Percentiles rank a stretch among this genome's conserved stretches.
These are phyloP conservation scores for Ophiostoma australiae DNA, from an alignment of 2,329 filamentous ascomycete species.

Conservation along the genomic window DNA sequence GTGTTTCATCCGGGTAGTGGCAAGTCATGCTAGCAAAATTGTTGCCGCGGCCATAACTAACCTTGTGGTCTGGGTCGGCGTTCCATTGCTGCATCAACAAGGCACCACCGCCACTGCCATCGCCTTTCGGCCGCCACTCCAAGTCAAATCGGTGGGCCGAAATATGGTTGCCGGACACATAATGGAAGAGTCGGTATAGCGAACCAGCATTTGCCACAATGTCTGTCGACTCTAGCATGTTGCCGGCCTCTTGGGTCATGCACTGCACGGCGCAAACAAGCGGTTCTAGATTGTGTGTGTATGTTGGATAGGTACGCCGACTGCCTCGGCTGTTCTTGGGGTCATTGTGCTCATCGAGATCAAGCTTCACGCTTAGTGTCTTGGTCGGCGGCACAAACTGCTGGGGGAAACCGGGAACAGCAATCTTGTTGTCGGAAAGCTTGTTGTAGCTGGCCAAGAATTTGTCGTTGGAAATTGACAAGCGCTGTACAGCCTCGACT, in stretches of 20 bases:
- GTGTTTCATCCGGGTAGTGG: conserved; percentile 21
- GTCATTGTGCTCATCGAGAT: not conserved
- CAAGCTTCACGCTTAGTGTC: not conserved
- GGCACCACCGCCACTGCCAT: not conserved
- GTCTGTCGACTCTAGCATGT: conserved; percentile 23
- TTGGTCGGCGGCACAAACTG: conserved; percentile 23
- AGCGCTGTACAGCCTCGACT: not conserved
- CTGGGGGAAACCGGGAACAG: conserved; percentile 29
- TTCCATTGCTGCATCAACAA: conserved; percentile 29
- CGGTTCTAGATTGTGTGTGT: conserved; percentile 28
- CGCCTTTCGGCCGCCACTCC: conserved; percentile 19
- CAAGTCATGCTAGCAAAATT: conserved; percentile 30
- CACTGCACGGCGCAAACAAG: conserved; percentile 27
- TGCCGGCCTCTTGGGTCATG: conserved; percentile 19
- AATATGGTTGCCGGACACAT: conserved; percentile 16
- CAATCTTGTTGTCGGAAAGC: conserved; percentile 27
- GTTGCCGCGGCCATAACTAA: conserved; percentile 25
- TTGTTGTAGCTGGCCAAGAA: conserved; percentile 30
- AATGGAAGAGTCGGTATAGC: conserved; percentile 28
- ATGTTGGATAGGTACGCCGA: conserved; percentile 20
- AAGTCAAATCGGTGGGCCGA: conserved; percentile 26
- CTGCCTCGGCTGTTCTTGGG: not conserved
- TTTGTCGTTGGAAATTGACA: not conserved
- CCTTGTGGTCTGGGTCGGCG: conserved; percentile 25
- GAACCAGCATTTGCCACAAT: conserved; percentile 29